phyloP scores from a whole-genome alignment of 2,329 filamentous ascomycete genomes.

The Fusarium sp. region DNA sequence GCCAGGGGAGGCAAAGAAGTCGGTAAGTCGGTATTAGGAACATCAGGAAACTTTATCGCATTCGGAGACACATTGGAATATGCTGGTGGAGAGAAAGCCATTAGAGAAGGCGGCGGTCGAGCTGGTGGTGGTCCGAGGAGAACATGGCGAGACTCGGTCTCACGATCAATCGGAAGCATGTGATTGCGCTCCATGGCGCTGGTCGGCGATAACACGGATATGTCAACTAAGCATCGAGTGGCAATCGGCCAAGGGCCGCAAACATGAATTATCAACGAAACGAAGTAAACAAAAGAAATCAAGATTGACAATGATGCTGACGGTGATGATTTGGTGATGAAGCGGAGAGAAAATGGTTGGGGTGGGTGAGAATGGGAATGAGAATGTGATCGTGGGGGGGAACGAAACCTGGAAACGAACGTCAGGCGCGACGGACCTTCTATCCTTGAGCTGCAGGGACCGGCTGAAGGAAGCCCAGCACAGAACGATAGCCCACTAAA shows the following conservation, averaged over 20 bases:
- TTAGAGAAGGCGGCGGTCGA: conserved; percentile 43
- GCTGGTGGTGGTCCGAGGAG: conserved; percentile 48
- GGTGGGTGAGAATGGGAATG: conserved; percentile 30
- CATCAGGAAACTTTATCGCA: conserved; percentile 50
- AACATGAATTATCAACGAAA: conserved; percentile 1
- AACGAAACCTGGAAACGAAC: conserved; percentile 27
- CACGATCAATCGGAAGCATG: conserved; percentile 56
- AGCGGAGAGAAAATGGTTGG: conserved; percentile 40
- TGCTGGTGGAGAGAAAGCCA: conserved; percentile 45
- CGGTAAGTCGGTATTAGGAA: conserved; percentile 46
- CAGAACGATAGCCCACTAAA: conserved; percentile 32
- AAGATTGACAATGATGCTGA: not conserved
- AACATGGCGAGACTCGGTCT: conserved; percentile 44
- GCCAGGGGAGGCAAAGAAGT: conserved; percentile 43
- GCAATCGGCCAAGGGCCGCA: conserved; percentile 35
- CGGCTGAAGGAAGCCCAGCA: conserved; percentile 30
- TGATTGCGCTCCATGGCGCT: conserved; percentile 60
- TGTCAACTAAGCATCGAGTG: conserved; percentile 47
- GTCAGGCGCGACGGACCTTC: conserved; percentile 41
- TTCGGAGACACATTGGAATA: conserved; percentile 43
- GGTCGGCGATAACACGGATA: conserved; percentile 49
- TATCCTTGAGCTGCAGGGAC: conserved; percentile 46
- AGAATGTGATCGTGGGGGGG: conserved; percentile 45
- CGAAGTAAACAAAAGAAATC: conserved; percentile 7
- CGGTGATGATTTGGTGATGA: conserved; percentile 13